Percentiles rank a stretch among this genome's conserved stretches.
These are phyloP conservation scores for Colletotrichum tropicicola DNA, from an alignment of 2,329 filamentous ascomycete genomes.

Conservation along the genomic window DNA sequence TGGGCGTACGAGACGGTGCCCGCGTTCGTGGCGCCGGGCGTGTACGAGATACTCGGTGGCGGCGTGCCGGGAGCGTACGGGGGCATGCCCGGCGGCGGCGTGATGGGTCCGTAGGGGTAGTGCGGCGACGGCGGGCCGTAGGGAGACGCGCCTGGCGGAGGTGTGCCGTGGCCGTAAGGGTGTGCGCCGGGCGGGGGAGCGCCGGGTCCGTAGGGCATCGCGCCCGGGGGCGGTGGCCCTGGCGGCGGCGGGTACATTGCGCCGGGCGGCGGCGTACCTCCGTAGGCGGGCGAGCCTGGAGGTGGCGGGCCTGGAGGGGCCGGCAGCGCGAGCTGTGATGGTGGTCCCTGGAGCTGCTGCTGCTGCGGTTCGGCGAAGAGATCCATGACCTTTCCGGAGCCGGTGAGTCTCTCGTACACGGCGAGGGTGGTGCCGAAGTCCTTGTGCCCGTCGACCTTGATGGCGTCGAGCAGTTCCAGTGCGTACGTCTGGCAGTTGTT, in stretches of 20 bases:
- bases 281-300: constrained; percentile 53
- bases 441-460: constrained; percentile 58
- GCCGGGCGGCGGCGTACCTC: neutral
- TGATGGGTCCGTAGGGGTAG: neutral
- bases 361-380: constrained; percentile 52
- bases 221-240: neutral
- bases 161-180: neutral
- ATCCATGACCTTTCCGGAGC: constrained; percentile 58
- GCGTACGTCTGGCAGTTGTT: constrained; percentile 70
- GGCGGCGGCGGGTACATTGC: neutral
- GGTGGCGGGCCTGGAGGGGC: constrained; percentile 41
- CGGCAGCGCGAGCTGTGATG: constrained; percentile 40
- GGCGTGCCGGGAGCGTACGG: neutral
- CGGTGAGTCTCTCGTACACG: constrained; percentile 60
- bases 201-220: neutral
- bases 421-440: constrained; percentile 63
- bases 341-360: constrained; percentile 27
- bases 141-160: neutral
- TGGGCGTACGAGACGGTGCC: constrained; percentile 58
- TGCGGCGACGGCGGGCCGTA: neutral
- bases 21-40: constrained; percentile 33
- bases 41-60: constrained; percentile 1
- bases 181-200: neutral
- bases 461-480: constrained; percentile 60
- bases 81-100: neutral